Conservation (phyloP, 148 eudicot genomes). For the Agrostemma githago region DNA sequence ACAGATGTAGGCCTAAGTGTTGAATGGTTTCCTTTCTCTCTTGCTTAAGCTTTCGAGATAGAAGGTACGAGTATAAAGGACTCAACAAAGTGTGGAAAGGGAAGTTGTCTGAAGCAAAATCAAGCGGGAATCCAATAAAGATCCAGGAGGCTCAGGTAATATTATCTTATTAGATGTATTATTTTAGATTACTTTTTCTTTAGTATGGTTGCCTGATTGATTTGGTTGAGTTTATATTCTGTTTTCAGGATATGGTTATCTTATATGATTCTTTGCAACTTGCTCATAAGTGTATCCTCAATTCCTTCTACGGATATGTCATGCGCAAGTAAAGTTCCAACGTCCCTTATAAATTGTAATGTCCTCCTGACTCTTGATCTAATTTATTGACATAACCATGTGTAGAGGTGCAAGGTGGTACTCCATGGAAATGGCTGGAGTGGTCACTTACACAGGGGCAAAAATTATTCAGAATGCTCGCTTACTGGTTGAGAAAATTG, state of each 20-base stretch:
- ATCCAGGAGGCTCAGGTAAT: slow-evolving; percentile 96
- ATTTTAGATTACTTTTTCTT: neutral
- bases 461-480: slow-evolving; percentile 98
- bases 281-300: slow-evolving; percentile 97
- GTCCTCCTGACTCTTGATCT: slow-evolving; percentile 3
- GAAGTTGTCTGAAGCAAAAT: slow-evolving; percentile 86
- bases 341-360: neutral
- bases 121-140: slow-evolving; percentile 89
- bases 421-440: slow-evolving; percentile 99
- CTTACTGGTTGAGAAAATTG: slow-evolving; percentile 86
- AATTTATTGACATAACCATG: neutral
- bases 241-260: slow-evolving; percentile 91
- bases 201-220: neutral
- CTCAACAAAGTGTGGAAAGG: slow-evolving; percentile 99
- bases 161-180: neutral
- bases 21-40: slow-evolving; percentile 19
- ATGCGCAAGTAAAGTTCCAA: slow-evolving; percentile 87
- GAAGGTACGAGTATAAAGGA: slow-evolving; percentile 97
- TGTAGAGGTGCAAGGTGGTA: slow-evolving; percentile 98
- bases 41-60: slow-evolving; percentile 80
- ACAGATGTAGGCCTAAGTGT: slow-evolving; percentile 8
- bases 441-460: slow-evolving; percentile 97
- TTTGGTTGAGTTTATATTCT: slow-evolving; percentile 2
- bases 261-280: slow-evolving; percentile 98
- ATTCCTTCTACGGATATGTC: slow-evolving; percentile 98